These are phyloP conservation scores for Xylaria sp. DNA, from an alignment of 2,329 filamentous ascomycete species.

Conservation along the genomic window DNA sequence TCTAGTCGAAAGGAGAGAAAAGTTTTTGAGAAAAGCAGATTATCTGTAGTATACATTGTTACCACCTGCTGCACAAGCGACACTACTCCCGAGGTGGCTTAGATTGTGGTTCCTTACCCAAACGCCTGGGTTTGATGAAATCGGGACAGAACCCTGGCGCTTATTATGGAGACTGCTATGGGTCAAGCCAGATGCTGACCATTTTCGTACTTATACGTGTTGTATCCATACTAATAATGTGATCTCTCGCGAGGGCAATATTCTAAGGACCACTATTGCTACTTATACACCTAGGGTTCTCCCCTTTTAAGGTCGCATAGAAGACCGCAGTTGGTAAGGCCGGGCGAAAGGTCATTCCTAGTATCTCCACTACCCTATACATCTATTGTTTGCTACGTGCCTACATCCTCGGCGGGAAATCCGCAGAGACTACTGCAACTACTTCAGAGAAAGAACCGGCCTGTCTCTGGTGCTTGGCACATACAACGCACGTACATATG, in stretches of 20 bases:
- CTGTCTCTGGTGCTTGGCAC: slow-evolving; percentile 38
- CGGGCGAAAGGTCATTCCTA: slow-evolving; percentile 30
- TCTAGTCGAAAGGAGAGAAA: not conserved
- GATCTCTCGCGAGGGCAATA: slow-evolving; percentile 23
- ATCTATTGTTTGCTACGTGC: slow-evolving; percentile 7
- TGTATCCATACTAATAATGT: not conserved
- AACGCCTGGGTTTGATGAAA: slow-evolving; percentile 46
- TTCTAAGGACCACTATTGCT: not conserved
- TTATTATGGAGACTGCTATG: slow-evolving; percentile 35
- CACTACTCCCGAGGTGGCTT: slow-evolving; percentile 46
- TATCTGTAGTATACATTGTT: slow-evolving; percentile 16
- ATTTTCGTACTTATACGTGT: slow-evolving; percentile 7
- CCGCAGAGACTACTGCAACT: slow-evolving; percentile 17
- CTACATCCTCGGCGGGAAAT: slow-evolving; percentile 22
- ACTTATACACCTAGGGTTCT: slow-evolving; percentile 13
- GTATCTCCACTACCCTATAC: slow-evolving; percentile 3
- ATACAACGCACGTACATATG: slow-evolving; percentile 47
- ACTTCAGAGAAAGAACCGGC: slow-evolving; percentile 16
- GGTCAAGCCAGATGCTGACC: slow-evolving; percentile 20
- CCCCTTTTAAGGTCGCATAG: slow-evolving; percentile 43
- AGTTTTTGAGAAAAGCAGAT: slow-evolving; percentile 14
- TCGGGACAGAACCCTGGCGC: slow-evolving; percentile 46
- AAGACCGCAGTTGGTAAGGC: slow-evolving; percentile 44
- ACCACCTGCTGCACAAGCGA: slow-evolving; percentile 33
- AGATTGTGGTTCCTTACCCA: slow-evolving; percentile 48